Base-by-base conservation (phyloP, 1,284 basidiomycete species). In the Singerocomus inundabilis region DNA sequence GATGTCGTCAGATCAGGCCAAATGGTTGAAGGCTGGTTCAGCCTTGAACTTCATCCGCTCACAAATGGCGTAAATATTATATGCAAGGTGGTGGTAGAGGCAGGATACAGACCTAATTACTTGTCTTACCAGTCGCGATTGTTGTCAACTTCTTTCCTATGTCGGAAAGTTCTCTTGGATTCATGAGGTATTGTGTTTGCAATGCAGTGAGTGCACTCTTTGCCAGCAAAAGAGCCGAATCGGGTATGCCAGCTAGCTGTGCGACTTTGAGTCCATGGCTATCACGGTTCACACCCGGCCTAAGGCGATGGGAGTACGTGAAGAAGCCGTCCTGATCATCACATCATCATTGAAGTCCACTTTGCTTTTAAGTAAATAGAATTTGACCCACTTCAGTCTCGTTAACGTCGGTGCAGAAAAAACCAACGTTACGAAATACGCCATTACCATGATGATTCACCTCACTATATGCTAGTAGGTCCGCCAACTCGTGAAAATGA, bases 201-300 rank as follows among this genome's bases (percentile, higher is more conserved):
- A 80, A 61, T 53, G 68, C 70, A 28, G 68, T 50, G 21, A 89
- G 66, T 8, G 78, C 77, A 10, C 74, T 64, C 28, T 68, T 67
- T 1, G 91, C 91, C 13, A 90, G 71, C 2, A 66, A 56, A 41
- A 93, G 68, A 0, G 80, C 85, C 11, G 75, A 63, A 4, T 72
- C 57, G 1, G 95, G 96, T 75, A 98, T 82, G 4, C 91, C 91
- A 7, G 93, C 93, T 13, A 98, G 69, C 47, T 85, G 81, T 6
- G 95, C 95, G 15, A 97, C 92, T 66, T 93, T 91, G 34, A 99
- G 73, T 0, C 94, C 96, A 62, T 98, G 94, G 48, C 94, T 97
- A 58, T 96, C 80, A 44, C 86, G 79, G 67, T 97, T 98, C 46
- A 98, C 82, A 1, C 96, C 96, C 4, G 85, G 82, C 42, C 77